phyloP scores from a whole-genome alignment of 2,329 filamentous ascomycete species.

The Byssothecium circinans region DNA sequence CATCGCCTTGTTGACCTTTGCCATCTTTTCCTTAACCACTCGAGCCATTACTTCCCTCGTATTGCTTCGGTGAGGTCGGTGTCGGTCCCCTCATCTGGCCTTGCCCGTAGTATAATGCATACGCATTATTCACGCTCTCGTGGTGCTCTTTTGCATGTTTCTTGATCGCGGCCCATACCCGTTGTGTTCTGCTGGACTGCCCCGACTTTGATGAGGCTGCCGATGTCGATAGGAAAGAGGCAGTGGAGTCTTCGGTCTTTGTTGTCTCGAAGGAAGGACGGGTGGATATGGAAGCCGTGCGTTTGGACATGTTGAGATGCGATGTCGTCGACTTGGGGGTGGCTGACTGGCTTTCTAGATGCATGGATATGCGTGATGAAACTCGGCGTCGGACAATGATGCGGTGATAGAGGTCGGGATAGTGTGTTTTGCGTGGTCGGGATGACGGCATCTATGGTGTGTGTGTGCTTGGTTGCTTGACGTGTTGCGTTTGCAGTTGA shows the following conservation, averaged over 20 bases:
- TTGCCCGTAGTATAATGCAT: slow-evolving; percentile 26
- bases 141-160: slow-evolving; percentile 24
- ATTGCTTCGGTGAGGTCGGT: not conserved
- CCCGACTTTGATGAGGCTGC: slow-evolving; percentile 2
- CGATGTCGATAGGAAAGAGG: slow-evolving; percentile 1
- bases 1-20: no score
- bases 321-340: no score
- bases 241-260: slow-evolving; percentile 15
- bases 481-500: not conserved
- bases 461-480: not conserved
- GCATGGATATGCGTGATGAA: not conserved
- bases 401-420: not conserved
- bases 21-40: no score
- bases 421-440: not conserved
- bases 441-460: not conserved
- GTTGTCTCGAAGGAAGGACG: slow-evolving; percentile 18
- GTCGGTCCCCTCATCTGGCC: not conserved
- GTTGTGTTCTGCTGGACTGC: slow-evolving; percentile 5
- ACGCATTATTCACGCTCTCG: slow-evolving; percentile 33
- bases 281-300: slow-evolving; percentile 9
- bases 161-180: slow-evolving; percentile 35
- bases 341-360: no score
- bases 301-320: slow-evolving; percentile 5
- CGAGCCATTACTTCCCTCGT: not conserved
- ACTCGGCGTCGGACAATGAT: not conserved